phyloP scores from a whole-genome alignment of 2,329 filamentous ascomycete genomes.

The Epichloe sp. region DNA sequence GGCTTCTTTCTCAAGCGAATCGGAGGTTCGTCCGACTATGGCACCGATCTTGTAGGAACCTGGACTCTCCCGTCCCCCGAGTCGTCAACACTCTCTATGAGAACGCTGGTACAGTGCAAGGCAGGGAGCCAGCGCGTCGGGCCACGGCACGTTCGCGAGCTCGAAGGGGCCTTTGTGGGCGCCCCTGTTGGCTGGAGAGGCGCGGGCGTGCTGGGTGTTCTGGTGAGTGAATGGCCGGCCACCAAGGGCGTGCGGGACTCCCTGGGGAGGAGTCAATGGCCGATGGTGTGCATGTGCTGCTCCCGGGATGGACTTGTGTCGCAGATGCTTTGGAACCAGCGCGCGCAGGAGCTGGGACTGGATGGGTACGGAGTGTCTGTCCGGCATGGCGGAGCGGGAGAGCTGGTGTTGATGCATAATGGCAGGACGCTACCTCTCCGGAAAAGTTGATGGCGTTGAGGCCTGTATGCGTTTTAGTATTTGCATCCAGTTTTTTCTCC shows the following conservation, averaged over 20 bases:
- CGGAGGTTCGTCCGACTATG: slow-evolving; percentile 53
- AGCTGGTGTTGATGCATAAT: slow-evolving; percentile 37
- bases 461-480: not conserved
- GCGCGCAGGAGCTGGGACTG: slow-evolving; percentile 48
- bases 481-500: not conserved
- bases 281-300: slow-evolving; percentile 59
- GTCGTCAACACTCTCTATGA: slow-evolving; percentile 20
- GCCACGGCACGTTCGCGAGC: slow-evolving; percentile 55
- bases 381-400: slow-evolving; percentile 23
- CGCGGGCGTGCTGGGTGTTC: slow-evolving; percentile 50
- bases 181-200: slow-evolving; percentile 63
- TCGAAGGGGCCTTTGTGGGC: slow-evolving; percentile 64
- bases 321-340: slow-evolving; percentile 63
- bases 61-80: slow-evolving; percentile 41
- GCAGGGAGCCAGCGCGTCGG: slow-evolving; percentile 33
- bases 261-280: slow-evolving; percentile 50
- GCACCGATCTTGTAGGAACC: slow-evolving; percentile 61
- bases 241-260: slow-evolving; percentile 70
- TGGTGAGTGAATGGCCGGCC: slow-evolving; percentile 56
- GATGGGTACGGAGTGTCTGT: slow-evolving; percentile 42
- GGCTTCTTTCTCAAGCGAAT: slow-evolving; percentile 53
- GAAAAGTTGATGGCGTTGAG: not conserved
- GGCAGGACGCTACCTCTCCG: slow-evolving; percentile 24
- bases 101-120: slow-evolving; percentile 57
- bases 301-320: slow-evolving; percentile 41